phyloP scores from a whole-genome alignment of 129 eudicot species.

The Escallonia rubra region DNA sequence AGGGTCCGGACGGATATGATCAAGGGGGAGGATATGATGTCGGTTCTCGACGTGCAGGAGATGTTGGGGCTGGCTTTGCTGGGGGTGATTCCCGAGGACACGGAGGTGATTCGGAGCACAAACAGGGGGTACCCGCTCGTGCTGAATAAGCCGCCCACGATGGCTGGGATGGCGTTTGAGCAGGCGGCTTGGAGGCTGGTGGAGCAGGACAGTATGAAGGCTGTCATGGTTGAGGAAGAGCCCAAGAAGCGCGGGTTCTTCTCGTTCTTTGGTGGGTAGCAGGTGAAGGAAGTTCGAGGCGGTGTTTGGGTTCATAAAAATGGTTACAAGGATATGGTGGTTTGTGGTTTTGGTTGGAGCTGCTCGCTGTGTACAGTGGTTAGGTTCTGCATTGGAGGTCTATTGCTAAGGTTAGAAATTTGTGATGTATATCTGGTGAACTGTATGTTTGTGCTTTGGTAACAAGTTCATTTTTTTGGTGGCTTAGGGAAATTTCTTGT shows the following conservation, averaged over 20 bases:
- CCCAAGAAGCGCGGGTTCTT: conserved; percentile 92
- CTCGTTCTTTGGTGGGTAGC: conserved; percentile 87
- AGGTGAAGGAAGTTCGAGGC: not conserved
- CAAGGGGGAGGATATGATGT: conserved; percentile 98
- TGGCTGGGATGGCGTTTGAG: conserved; percentile 97
- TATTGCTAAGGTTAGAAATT: conserved; percentile 3
- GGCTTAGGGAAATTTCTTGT: not conserved
- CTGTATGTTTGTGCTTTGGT: conserved; percentile 17
- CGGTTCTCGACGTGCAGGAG: conserved; percentile 94
- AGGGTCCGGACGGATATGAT: conserved; percentile 93
- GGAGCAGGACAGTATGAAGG: conserved; percentile 97
- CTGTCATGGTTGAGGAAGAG: conserved; percentile 94
- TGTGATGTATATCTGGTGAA: conserved; percentile 7
- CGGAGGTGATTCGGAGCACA: conserved; percentile 93
- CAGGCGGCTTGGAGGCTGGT: conserved; percentile 99
- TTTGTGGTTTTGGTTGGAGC: conserved; percentile 3
- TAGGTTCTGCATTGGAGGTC: conserved; percentile 17
- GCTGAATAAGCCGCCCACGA: conserved; percentile 85
- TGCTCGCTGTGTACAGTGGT: conserved; percentile 15
- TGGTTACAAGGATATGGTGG: not conserved
- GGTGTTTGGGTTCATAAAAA: too few species aligned
- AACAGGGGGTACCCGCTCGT: conserved; percentile 94
- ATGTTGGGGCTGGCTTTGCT: conserved; percentile 89
- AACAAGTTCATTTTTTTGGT: not conserved
- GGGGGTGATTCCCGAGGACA: conserved; percentile 97